Evolutionary conservation across 345 rosid species (phyloP), one percentile per base, ranked within the genome.

Genomic region (Euphorbia peplus): DNA sequence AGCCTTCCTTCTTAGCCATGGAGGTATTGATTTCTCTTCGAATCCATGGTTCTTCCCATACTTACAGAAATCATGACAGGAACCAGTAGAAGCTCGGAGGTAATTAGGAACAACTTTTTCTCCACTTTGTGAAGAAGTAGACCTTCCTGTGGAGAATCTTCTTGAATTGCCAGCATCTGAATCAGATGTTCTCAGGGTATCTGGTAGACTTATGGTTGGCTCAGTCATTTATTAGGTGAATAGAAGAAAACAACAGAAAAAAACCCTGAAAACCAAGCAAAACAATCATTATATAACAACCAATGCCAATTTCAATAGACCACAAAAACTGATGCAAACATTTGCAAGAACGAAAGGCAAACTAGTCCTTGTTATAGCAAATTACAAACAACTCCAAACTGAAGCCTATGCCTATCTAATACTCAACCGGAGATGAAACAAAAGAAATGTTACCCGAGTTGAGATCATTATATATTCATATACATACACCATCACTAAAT

Each of bases 41-140:
- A 59, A 65, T 64, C 63, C 87, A 62, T 86, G 83, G 59, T 72
- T 81, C 68, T 65, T 80, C 65, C 97, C 97, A 63, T 76, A 90
- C 74, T 92, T 92, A 76, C 98, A 92, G 44, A 68, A 76, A 78
- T 92, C 98, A 68, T 90, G 98, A 80, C 98, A 87, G 25, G 98
- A 92, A 66, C 84, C 90, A 42, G 88, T 81, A 10, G 93, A 79
- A 77, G 91, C 87, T 74, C 85, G 85, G 60, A 90, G 90, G 64
- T 92, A 87, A 68, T 68, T 81, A 51, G 95, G 91, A 66, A 88
- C 56, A 70, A 71, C 22, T 0, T 83, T 83, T 64, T 83, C 89
- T 66, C 73, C 70, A 13, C 65, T 70, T 61, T 72, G 68, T 30
- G 76, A 29, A 60, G 78, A 75, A 77, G 60, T 74, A 21, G 76